These are phyloP conservation scores for Thozetella sp. DNA, from an alignment of 495 filamentous ascomycete genomes.

Conservation along the genomic window DNA sequence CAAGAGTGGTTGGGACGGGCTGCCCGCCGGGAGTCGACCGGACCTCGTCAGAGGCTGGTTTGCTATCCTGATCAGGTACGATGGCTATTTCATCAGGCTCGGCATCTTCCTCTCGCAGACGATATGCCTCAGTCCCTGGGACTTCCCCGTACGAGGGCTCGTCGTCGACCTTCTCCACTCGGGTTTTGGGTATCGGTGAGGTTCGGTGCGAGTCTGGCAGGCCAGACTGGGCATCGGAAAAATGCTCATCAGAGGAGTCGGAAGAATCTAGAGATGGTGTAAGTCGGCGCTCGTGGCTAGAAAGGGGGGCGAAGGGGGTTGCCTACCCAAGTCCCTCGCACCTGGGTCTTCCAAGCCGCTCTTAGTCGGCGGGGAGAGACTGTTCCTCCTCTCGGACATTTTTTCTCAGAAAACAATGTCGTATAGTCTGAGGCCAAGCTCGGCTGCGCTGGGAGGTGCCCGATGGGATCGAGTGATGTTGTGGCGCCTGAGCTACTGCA, in stretches of 20 bases:
- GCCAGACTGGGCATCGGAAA: constrained; percentile 85
- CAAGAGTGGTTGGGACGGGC: constrained; percentile 49
- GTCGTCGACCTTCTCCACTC: constrained; percentile 76
- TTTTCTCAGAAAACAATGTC: constrained; percentile 4
- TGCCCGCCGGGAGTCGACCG: constrained; percentile 39
- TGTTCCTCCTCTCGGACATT: constrained; percentile 28
- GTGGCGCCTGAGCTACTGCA: not conserved
- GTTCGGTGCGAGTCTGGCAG: constrained; percentile 51
- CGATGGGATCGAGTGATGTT: no score
- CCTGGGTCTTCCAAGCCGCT: constrained; percentile 75
- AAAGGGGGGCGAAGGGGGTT: not conserved
- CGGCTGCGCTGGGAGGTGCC: no score
- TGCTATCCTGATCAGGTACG: constrained; percentile 45
- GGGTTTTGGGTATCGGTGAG: constrained; percentile 74
- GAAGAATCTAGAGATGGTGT: constrained; percentile 54
- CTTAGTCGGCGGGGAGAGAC: constrained; percentile 65
- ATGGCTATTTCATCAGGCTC: constrained; percentile 71
- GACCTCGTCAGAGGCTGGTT: constrained; percentile 15
- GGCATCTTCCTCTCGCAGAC: constrained; percentile 78
- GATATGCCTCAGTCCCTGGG: constrained; percentile 79
- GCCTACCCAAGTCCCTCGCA: constrained; percentile 79
- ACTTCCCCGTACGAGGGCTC: constrained; percentile 80
- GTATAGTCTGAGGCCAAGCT: no score
- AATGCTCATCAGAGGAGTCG: constrained; percentile 79
- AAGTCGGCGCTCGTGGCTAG: not conserved